Base-by-base conservation (phyloP, 805 yeast species). In the Diddensiella transvaalensis region DNA sequence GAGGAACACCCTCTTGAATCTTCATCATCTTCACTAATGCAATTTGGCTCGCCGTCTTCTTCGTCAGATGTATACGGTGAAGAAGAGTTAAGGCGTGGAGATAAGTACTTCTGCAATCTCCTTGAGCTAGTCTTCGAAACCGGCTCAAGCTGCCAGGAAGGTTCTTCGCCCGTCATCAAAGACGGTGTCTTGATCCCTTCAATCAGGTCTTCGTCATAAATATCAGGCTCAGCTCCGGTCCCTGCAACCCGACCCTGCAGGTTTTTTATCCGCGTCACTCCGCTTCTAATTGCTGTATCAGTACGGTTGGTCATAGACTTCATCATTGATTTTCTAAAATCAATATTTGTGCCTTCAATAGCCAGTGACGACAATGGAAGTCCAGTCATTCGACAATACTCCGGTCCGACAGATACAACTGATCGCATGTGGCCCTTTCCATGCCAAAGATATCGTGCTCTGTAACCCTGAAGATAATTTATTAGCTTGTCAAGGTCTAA, bases 401-500 rank as follows among this genome's bases (percentile, higher is more conserved):
- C 60, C 3, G 69, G 42, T 42, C 49, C 39, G 17, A 40, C 13
- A 5, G 40, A 42, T 13, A 8, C 30, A 1, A 42, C 32, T 5
- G 71, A 69, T 15, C 68, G 59, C 22, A 67, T 64, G 40, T 65
- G 60, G 3, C 82, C 84, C 56, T 75, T 76, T 3, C 76, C 79
- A 39, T 65, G 66, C 78, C 82, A 82, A 35, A 69, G 53, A 48
- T 63, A 66, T 22, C 63, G 56, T 22, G 66, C 55, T 15, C 71
- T 35, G 15, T 56, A 50, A 4, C 74, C 74, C 37, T 62, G 65
- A 1, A 66, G 44, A 35, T 55, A 56, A 5, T 53, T 52, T 1
- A 58, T 49, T 35, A 70, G 49, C 36, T 61, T 59, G 17, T 68
- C 73, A 3, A 67, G 51, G 32, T 67, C 70, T 21, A 56, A 47